Percentiles rank a stretch among this genome's conserved stretches.
phyloP scores from a whole-genome alignment of 441 rosid genomes.

The Erodium moschatum region DNA sequence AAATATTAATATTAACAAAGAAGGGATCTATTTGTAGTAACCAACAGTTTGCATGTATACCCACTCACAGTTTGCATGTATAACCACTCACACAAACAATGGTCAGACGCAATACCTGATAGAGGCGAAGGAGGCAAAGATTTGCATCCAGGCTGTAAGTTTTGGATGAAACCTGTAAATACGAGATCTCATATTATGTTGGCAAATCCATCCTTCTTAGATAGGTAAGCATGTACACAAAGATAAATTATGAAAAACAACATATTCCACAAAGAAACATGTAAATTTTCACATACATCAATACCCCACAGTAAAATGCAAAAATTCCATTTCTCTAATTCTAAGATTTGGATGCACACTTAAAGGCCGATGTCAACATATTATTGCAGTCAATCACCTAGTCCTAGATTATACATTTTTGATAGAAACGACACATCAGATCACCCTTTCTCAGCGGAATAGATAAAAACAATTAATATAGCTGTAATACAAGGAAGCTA shows the following conservation, averaged over 20 bases:
- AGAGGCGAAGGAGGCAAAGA: constrained; percentile 91
- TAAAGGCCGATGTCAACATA: neutral
- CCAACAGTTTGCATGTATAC: no score
- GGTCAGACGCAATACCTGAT: constrained; percentile 48
- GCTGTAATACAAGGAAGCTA: neutral
- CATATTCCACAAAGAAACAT: neutral
- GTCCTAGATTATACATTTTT: neutral
- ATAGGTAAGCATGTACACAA: neutral
- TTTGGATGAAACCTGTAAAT: constrained; percentile 59
- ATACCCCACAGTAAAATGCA: no score
- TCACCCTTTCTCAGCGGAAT: no score
- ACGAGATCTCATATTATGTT: constrained; percentile 8
- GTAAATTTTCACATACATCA: neutral
- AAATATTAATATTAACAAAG: neutral
- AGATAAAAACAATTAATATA: neutral
- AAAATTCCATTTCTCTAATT: neutral
- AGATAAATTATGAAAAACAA: neutral
- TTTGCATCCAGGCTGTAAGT: constrained; percentile 84
- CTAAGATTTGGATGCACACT: neutral
- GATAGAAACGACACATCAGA: no score
- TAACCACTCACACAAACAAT: neutral
- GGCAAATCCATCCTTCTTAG: neutral
- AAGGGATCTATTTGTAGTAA: neutral
- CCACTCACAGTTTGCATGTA: neutral
- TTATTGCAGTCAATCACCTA: neutral